These are phyloP conservation scores for Lenwebbia sp. DNA, from an alignment of 345 rosid species.

Conservation along the genomic window DNA sequence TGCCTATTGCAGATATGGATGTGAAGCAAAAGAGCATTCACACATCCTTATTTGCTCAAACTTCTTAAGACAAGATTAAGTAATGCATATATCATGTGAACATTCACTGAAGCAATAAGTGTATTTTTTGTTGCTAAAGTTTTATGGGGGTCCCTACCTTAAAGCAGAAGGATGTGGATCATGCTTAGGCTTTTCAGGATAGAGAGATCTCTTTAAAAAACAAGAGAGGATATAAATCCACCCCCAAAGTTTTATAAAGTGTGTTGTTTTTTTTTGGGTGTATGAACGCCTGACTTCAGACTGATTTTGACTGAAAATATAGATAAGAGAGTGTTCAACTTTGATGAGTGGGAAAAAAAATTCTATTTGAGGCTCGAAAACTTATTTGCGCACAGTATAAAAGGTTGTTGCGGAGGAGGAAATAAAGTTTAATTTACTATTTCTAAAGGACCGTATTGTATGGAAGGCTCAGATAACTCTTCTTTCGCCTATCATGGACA, in stretches of 20 bases:
- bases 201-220: not conserved
- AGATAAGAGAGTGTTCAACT: not conserved
- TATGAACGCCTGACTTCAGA: not conserved
- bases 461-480: not conserved
- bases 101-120: not conserved
- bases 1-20: not conserved
- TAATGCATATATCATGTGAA: not conserved
- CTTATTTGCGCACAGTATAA: not conserved
- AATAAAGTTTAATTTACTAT: not conserved
- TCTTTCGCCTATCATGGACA: not conserved
- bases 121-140: not conserved
- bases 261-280: not conserved
- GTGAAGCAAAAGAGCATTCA: not conserved
- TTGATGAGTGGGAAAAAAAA: not conserved
- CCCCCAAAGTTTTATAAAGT: not conserved
- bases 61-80: not conserved
- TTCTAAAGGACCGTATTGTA: not conserved
- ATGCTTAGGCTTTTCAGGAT: not conserved
- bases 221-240: not conserved
- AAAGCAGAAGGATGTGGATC: not conserved
- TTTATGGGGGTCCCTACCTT: not conserved
- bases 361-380: not conserved
- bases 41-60: not conserved
- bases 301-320: not conserved
- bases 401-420: not conserved